These are phyloP conservation scores for Claviceps spartinae DNA, from an alignment of 2,329 filamentous ascomycete genomes.

Conservation along the genomic window DNA sequence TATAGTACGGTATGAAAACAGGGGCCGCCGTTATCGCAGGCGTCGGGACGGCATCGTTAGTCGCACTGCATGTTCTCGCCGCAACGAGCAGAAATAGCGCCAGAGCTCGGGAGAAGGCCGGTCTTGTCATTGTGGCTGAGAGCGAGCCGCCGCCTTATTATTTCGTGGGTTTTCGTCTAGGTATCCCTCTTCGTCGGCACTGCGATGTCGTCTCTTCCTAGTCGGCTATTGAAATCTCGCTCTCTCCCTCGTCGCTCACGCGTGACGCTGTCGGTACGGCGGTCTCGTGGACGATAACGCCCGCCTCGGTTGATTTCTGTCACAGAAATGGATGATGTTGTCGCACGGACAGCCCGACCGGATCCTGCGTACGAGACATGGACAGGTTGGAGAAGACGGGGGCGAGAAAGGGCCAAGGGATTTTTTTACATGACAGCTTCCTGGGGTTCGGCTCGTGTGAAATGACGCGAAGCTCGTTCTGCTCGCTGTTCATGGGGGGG, in stretches of 20 bases:
- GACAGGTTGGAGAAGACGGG: not conserved
- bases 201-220: not conserved
- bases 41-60: constrained; percentile 7
- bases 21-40: constrained; percentile 27
- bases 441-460: no score
- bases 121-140: no score
- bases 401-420: not conserved
- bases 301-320: not conserved
- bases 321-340: not conserved
- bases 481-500: no score
- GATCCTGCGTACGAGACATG: not conserved
- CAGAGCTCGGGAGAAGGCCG: constrained; percentile 1
- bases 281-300: no score
- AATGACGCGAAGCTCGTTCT: no score
- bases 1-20: constrained; percentile 31
- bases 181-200: no score
- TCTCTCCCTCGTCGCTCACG: no score
- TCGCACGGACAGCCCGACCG: not conserved
- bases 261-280: no score
- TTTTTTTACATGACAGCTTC: not conserved
- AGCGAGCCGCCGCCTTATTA: no score
- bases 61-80: constrained; percentile 1
- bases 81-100: constrained; percentile 10
- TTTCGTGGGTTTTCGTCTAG: no score
- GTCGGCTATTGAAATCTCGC: no score